phyloP scores from a whole-genome alignment of 2,329 filamentous ascomycete genomes.

The Seiridium cupressi region DNA sequence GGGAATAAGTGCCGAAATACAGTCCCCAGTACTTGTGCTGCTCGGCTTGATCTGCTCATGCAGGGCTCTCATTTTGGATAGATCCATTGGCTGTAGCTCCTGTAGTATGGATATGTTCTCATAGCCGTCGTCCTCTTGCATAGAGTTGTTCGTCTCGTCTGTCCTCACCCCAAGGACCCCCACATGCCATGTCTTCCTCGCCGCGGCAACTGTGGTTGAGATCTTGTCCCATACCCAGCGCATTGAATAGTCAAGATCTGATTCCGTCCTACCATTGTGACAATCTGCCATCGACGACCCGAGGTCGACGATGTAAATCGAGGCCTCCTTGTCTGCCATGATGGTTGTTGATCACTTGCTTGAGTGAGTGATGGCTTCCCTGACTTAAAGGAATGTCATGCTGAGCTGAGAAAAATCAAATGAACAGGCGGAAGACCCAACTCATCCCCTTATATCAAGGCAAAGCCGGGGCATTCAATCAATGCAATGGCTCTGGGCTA shows the following conservation, averaged over 20 bases:
- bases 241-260: slow-evolving; percentile 86
- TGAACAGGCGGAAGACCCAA: not conserved
- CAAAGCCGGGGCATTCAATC: not conserved
- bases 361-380: not conserved
- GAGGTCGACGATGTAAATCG: slow-evolving; percentile 87
- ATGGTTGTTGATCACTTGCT: slow-evolving; percentile 15
- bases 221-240: slow-evolving; percentile 95
- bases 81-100: slow-evolving; percentile 55
- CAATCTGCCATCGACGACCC: slow-evolving; percentile 79
- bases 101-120: slow-evolving; percentile 80
- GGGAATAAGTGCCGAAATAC: slow-evolving; percentile 82
- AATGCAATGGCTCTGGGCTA: not conserved
- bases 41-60: slow-evolving; percentile 65
- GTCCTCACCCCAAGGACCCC: slow-evolving; percentile 85
- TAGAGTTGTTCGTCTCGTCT: slow-evolving; percentile 69
- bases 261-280: slow-evolving; percentile 68
- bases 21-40: slow-evolving; percentile 69
- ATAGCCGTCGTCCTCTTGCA: slow-evolving; percentile 71
- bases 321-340: slow-evolving; percentile 94
- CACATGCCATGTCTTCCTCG: slow-evolving; percentile 70
- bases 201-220: slow-evolving; percentile 64
- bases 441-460: not conserved
- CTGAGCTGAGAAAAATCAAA: not conserved
- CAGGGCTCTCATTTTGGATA: slow-evolving; percentile 68
- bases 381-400: not conserved